A percentile compares a stretch with the other conserved stretches of the same genome.
phyloP scores from a whole-genome alignment of 2,329 filamentous ascomycete genomes.

The Colletotrichum siamense region DNA sequence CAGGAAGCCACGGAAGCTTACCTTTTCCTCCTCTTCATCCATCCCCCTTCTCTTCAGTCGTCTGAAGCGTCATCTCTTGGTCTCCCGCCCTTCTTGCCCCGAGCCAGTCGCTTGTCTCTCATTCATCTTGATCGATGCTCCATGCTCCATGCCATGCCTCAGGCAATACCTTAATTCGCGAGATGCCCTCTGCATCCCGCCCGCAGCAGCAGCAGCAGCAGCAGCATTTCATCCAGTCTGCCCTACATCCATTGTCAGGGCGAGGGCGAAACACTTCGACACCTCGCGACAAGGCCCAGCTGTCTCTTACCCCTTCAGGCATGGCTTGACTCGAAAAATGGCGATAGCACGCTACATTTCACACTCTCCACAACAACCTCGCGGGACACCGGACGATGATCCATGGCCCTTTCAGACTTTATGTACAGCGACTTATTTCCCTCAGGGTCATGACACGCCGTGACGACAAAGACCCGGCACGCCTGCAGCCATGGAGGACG shows the following conservation, averaged over 20 bases:
- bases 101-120: not conserved
- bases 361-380: not conserved
- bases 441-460: not conserved
- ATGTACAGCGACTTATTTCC: slow-evolving; percentile 8
- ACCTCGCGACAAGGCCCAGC: slow-evolving; percentile 12
- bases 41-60: not conserved
- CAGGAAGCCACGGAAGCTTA: not conserved
- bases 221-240: not conserved
- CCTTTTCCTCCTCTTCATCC: not conserved
- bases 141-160: slow-evolving; percentile 11
- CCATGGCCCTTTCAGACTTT: slow-evolving; percentile 16
- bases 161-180: not conserved
- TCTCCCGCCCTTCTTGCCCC: not conserved
- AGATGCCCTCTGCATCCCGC: not conserved
- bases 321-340: slow-evolving; percentile 21
- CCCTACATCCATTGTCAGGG: not conserved
- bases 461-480: not conserved
- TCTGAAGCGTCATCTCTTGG: not conserved
- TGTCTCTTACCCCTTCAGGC: slow-evolving; percentile 5
- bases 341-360: slow-evolving; percentile 12
- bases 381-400: slow-evolving; percentile 16
- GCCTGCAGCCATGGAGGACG: not conserved
- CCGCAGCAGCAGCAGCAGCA: not conserved
- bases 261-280: slow-evolving; percentile 15
- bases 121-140: not conserved